Conservation (phyloP, 257 asterid species). For the Solanum etuberosum region DNA sequence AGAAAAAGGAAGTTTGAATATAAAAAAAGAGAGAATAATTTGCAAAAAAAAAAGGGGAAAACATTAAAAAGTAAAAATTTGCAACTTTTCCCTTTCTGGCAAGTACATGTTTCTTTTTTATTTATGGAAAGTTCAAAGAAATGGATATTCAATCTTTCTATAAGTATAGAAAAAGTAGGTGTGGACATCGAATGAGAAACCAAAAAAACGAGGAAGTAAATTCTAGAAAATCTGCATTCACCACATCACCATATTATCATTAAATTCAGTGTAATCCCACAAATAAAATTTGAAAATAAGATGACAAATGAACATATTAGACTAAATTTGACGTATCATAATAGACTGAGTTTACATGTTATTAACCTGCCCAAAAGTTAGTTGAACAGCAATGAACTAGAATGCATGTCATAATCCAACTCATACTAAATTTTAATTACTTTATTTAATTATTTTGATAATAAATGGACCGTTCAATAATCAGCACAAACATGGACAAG, state of each 20-base stretch:
- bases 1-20: not conserved
- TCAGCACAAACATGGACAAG: not conserved
- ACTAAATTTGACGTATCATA: too few relatives aligned
- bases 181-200: too few relatives aligned
- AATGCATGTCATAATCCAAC: not conserved
- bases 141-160: not conserved
- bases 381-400: not conserved
- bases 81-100: not conserved
- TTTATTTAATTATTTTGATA: not conserved
- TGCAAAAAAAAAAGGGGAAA: not conserved
- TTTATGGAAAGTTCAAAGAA: not conserved
- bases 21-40: not conserved
- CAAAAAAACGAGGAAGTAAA: not conserved
- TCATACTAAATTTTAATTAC: too few relatives aligned
- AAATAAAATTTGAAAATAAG: too few relatives aligned
- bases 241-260: not conserved
- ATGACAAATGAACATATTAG: accelerated
- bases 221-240: not conserved
- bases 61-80: not conserved
- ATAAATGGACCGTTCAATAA: not conserved
- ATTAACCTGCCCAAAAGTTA: accelerated
- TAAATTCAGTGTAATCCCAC: too few relatives aligned
- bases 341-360: not conserved
- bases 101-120: not conserved
- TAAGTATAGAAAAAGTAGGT: not conserved